phyloP scores from a whole-genome alignment of 2,329 filamentous ascomycete genomes.

The Colletotrichum melonis region DNA sequence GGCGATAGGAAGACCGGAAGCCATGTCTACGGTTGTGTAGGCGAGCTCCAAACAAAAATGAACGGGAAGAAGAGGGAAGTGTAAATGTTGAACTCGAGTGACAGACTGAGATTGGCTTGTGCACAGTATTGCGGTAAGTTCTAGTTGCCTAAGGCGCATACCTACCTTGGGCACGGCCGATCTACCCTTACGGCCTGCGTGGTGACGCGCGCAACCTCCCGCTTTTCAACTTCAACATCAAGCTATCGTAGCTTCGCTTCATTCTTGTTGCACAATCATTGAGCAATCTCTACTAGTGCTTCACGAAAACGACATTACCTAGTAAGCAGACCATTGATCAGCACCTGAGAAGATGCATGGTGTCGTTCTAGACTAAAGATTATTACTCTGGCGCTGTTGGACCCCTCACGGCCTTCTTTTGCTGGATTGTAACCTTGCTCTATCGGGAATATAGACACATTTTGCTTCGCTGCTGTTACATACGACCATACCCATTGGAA shows the following conservation, averaged over 20 bases:
- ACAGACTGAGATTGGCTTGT: neutral
- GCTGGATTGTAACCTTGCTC: no score
- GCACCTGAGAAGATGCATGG: no score
- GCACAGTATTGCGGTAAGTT: neutral
- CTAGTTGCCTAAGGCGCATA: neutral
- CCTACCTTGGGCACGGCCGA: neutral
- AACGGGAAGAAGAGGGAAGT: neutral
- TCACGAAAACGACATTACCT: no score
- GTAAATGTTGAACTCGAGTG: neutral
- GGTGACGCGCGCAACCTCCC: neutral
- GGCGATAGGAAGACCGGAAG: slow-evolving; percentile 62
- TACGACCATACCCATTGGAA: slow-evolving; percentile 12
- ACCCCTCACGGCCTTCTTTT: no score
- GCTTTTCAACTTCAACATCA: neutral
- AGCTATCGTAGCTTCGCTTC: neutral
- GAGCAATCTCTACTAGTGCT: no score
- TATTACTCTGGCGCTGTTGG: no score
- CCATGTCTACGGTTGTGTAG: slow-evolving; percentile 43
- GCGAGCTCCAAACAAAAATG: neutral
- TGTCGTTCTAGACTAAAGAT: no score
- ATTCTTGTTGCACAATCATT: no score
- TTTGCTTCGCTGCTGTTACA: fast-evolving
- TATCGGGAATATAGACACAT: no score
- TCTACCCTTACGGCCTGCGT: no score
- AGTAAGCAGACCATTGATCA: no score